Conservation (phyloP, 805 yeast species). For the Candida nanaspora region DNA sequence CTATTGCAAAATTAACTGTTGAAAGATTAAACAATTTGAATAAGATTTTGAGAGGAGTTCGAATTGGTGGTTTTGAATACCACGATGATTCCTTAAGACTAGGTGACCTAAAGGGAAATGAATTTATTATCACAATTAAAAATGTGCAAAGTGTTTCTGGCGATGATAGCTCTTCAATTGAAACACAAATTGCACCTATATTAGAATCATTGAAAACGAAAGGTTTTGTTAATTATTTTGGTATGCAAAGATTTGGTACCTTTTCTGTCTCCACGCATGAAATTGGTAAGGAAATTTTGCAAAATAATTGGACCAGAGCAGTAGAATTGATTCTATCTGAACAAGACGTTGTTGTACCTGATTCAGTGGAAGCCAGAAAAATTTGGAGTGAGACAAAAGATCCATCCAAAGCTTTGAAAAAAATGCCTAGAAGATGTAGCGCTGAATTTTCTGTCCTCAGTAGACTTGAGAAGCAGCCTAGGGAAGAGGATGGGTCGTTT, state of each 20-base stretch:
- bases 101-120: conserved; percentile 87
- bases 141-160: conserved; percentile 40
- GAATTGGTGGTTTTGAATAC: conserved; percentile 73
- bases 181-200: conserved; percentile 33
- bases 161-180: conserved; percentile 20
- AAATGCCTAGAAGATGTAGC: conserved; percentile 82
- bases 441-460: conserved; percentile 76
- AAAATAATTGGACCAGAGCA: conserved; percentile 73
- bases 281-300: conserved; percentile 66
- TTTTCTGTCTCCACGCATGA: conserved; percentile 88
- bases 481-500: conserved; percentile 36
- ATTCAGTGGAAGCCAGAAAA: conserved; percentile 73
- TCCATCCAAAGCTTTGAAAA: conserved; percentile 53
- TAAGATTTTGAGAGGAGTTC: conserved; percentile 66
- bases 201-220: conserved; percentile 49
- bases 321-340: conserved; percentile 75
- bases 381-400: conserved; percentile 73
- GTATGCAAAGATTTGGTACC: conserved; percentile 98
- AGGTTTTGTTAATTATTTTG: conserved; percentile 92
- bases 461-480: conserved; percentile 45
- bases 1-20: conserved; percentile 60
- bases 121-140: conserved; percentile 77
- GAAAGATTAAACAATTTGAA: conserved; percentile 74
- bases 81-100: conserved; percentile 53
- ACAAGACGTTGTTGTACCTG: conserved; percentile 78